Evolutionary conservation across 371 early-diverging fungal species (phyloP).

Genomic region (Smittium culicis): DNA sequence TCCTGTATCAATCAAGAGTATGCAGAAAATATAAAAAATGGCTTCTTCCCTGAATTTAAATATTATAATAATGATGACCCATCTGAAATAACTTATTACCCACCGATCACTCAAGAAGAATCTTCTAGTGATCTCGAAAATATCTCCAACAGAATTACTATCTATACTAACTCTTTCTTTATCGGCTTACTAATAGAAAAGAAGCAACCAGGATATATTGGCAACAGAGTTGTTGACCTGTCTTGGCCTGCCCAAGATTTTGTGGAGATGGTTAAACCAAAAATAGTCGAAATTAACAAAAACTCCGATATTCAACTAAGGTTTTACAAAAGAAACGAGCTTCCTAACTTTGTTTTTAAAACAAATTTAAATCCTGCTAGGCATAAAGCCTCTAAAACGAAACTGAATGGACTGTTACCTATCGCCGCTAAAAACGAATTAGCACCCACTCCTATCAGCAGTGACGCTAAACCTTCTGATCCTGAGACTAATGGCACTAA

Average conservation of each 20-base stretch:
- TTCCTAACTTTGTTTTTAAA: constrained; percentile 6
- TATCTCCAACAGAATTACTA: constrained; percentile 16
- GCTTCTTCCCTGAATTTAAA: constrained; percentile 32
- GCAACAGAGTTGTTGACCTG: constrained; percentile 47
- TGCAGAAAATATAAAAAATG: constrained; percentile 44
- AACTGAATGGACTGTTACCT: not conserved
- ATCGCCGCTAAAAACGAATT: not conserved
- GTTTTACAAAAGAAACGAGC: constrained; percentile 1
- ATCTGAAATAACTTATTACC: not conserved
- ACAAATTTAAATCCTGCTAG: not conserved
- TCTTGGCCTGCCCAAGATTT: constrained; percentile 70
- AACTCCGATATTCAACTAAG: not conserved
- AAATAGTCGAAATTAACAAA: not conserved
- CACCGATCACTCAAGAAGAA: constrained; percentile 3
- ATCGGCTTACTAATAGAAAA: constrained; percentile 60
- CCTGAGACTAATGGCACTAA: not conserved
- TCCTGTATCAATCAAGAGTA: constrained; percentile 51
- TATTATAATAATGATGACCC: constrained; percentile 3
- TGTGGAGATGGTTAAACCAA: constrained; percentile 47
- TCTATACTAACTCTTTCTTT: constrained; percentile 74
- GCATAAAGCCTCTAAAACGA: not conserved
- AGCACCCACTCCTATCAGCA: too few species aligned
- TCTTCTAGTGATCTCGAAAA: constrained; percentile 25
- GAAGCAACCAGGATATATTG: constrained; percentile 35
- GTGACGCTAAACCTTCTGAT: not conserved